phyloP scores from a whole-genome alignment of 257 asterid genomes.

The Nicotiana benthamiana region DNA sequence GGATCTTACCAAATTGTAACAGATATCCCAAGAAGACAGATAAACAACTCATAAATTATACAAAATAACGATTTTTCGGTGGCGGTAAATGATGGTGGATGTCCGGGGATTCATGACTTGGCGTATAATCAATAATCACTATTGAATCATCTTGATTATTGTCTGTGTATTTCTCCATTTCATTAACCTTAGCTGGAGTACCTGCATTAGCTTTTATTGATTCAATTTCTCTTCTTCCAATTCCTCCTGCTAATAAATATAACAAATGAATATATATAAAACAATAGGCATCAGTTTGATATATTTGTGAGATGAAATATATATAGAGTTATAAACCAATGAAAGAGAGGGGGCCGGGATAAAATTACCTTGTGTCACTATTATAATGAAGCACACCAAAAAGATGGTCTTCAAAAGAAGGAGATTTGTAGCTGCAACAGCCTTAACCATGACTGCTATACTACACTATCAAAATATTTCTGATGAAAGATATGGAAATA shows the following conservation, averaged over 20 bases:
- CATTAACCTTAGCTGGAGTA: background rate
- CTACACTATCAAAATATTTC: background rate
- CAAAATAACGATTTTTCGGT: no score
- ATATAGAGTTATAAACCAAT: background rate
- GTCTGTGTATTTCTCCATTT: background rate
- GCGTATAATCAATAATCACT: no score
- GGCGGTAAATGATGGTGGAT: no score
- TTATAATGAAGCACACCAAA: background rate
- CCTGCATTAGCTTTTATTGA: background rate
- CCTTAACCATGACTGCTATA: background rate
- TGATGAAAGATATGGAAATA: background rate
- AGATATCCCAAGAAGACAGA: no score
- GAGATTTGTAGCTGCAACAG: background rate
- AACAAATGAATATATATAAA: background rate
- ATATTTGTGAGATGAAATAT: background rate
- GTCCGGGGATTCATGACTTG: no score
- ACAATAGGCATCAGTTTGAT: no score
- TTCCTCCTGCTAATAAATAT: background rate
- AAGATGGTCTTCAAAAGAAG: background rate
- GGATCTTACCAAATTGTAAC: no score
- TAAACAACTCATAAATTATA: no score
- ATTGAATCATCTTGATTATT: background rate
- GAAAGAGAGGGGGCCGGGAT: background rate
- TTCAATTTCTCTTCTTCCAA: background rate
- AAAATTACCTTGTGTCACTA: background rate